Evolutionary conservation across 139 green algal species (phyloP), one percentile per base, ranked within the genome.

Genomic region (Coccomyxa sp.): DNA sequence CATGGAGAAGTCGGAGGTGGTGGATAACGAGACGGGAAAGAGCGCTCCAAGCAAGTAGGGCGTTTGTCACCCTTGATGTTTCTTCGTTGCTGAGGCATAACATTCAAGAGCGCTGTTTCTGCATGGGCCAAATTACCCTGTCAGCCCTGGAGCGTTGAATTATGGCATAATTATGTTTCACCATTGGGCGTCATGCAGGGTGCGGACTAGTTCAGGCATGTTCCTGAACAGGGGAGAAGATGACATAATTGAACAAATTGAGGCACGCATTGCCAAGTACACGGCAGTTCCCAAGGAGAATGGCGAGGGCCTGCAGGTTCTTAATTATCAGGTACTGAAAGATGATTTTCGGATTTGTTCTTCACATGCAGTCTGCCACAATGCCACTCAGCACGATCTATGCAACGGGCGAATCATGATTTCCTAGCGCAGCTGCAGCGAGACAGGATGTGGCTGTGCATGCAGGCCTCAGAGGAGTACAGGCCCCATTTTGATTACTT

Each of bases 401-500:
- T 51, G 38, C 38, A 51, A 51, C 7, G 38, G 7, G 38, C 38
- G 38, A 51, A 51, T 51, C 38, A 3, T 51, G 7, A 7, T 51
- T 71, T 9, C 18, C 63, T 9, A 21, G 18, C 63, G 1, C 18
- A 28, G 18, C 63, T 71, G 63, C 63, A 71, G 21, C 10, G 63
- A 15, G 18, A 71, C 63, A 71, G 18, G 9, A 71, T 28, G 4
- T 21, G 63, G 10, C 21, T 21, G 18, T 11, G 63, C 31, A 18
- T 80, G 76, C 76, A 80, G 76, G 45, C 89, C 32, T 88, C 86
- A 13, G 91, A 97, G 80, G 94, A 96, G 84, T 97, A 97, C 82
- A 90, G 94, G 76, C 83, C 92, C 17, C 94, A 97, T 83, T 92
- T 82, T n/a, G 94, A 97, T 88, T 95, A 92, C 83, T 97, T 96